phyloP scores from a whole-genome alignment of 331 rosid genomes.

The Malus hybrid region DNA sequence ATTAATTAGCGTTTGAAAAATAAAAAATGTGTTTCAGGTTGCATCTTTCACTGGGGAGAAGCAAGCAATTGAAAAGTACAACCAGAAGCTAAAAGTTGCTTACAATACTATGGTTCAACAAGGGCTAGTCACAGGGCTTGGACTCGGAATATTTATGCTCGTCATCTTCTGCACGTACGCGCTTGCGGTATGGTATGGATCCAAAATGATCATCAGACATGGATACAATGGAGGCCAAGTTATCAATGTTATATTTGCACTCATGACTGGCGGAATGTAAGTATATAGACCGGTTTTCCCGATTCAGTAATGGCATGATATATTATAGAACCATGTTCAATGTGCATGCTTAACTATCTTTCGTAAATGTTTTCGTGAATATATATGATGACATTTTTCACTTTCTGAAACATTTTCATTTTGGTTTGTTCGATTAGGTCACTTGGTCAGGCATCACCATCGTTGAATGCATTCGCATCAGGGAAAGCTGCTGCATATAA shows the following conservation, averaged over 20 bases:
- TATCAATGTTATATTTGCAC: slow-evolving; percentile 51
- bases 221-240: slow-evolving; percentile 77
- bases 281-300: slow-evolving; percentile 2
- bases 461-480: slow-evolving; percentile 71
- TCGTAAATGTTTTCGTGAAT: neutral
- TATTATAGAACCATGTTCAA: neutral
- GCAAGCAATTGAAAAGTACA: slow-evolving; percentile 57
- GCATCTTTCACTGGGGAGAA: slow-evolving; percentile 90
- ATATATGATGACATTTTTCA: neutral
- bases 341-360: neutral
- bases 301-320: neutral
- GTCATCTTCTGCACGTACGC: slow-evolving; percentile 56
- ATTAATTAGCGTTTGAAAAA: neutral
- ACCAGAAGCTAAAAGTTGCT: slow-evolving; percentile 51
- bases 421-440: slow-evolving; percentile 27
- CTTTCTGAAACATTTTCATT: neutral
- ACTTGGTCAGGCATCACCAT: slow-evolving; percentile 73
- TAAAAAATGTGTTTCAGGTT: slow-evolving; percentile 24
- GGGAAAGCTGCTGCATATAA: slow-evolving; percentile 90
- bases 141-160: slow-evolving; percentile 41
- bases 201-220: slow-evolving; percentile 49
- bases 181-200: slow-evolving; percentile 84
- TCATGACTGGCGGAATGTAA: slow-evolving; percentile 89
- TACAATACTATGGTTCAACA: slow-evolving; percentile 44
- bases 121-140: slow-evolving; percentile 64